Evolutionary conservation across 192 early-diverging fungal species (phyloP).

Genomic region (Linnemannia hyalina): DNA sequence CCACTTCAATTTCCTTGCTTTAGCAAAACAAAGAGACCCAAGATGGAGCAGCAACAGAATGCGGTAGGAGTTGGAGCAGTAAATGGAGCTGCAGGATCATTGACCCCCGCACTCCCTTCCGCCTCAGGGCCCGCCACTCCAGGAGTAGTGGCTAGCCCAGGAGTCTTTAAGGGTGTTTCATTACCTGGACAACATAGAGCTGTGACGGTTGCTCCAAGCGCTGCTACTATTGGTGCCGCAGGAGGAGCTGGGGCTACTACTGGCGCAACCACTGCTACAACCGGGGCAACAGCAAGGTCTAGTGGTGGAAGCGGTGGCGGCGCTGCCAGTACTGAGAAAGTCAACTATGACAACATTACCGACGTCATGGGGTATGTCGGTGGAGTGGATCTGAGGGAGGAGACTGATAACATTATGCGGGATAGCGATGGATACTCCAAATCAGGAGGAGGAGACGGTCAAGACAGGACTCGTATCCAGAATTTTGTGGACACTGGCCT

Average conservation of each 20-base stretch:
- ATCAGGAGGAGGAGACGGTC: constrained; percentile 22
- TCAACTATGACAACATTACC: constrained; percentile 70
- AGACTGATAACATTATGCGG: constrained; percentile 70
- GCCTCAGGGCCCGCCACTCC: constrained; percentile 3
- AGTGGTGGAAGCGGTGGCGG: not conserved
- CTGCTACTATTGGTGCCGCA: constrained; percentile 1
- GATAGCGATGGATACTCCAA: constrained; percentile 48
- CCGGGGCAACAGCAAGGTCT: constrained; percentile 17
- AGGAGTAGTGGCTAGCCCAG: constrained; percentile 22
- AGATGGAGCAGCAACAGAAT: constrained; percentile 33
- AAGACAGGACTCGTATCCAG: constrained; percentile 53
- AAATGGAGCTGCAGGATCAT: constrained; percentile 17
- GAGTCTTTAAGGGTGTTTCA: constrained; percentile 41
- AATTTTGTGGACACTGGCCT: constrained; percentile 61
- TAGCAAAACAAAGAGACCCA: constrained; percentile 43
- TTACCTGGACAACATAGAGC: constrained; percentile 39
- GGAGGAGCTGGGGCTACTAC: constrained; percentile 21
- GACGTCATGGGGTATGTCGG: constrained; percentile 87
- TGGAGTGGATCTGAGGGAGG: constrained; percentile 76
- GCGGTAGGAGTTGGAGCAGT: constrained; percentile 11
- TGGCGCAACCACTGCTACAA: constrained; percentile 1
- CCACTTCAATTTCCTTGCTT: not conserved
- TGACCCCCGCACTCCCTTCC: constrained; percentile 19
- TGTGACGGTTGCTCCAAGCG: constrained; percentile 16
- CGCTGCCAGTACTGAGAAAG: constrained; percentile 38